phyloP scores from a whole-genome alignment of 306 rosid genomes.

The Urtica urens region DNA sequence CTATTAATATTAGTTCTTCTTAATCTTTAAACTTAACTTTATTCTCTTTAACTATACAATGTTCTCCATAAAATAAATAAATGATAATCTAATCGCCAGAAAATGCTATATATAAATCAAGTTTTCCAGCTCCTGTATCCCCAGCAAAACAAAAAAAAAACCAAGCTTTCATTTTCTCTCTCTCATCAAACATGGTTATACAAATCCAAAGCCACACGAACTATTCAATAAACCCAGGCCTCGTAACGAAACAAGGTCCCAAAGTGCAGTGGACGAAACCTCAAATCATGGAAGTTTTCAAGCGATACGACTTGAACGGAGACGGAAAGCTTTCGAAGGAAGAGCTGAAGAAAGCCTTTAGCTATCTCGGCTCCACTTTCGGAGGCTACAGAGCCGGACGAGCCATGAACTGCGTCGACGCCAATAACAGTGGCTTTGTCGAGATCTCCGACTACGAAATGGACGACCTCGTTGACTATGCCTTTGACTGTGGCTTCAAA shows the following conservation, averaged over 20 bases:
- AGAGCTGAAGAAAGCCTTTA: constrained; percentile 20
- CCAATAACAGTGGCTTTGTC: constrained; percentile 13
- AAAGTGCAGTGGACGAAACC: constrained; percentile 1
- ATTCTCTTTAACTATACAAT: too few species aligned
- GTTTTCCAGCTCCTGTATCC: neutral
- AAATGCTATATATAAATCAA: neutral
- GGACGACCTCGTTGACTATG: constrained; percentile 2
- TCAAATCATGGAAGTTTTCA: constrained; percentile 12
- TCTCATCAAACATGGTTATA: neutral
- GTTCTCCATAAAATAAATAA: neutral
- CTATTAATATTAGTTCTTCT: too few species aligned
- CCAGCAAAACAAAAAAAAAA: neutral
- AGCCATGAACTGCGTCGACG: constrained; percentile 3
- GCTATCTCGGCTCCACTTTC: neutral
- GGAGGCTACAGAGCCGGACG: constrained; percentile 2
- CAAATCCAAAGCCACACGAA: neutral
- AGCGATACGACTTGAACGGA: constrained; percentile 8
- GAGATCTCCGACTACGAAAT: neutral
- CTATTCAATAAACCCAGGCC: neutral
- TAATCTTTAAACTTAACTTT: too few species aligned
- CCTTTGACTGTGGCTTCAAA: neutral
- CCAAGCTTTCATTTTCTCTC: neutral
- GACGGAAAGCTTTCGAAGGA: constrained; percentile 16
- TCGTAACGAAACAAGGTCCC: neutral
- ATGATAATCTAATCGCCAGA: too few species aligned